phyloP scores from a whole-genome alignment of 306 rosid genomes.

The Pueraria montana region DNA sequence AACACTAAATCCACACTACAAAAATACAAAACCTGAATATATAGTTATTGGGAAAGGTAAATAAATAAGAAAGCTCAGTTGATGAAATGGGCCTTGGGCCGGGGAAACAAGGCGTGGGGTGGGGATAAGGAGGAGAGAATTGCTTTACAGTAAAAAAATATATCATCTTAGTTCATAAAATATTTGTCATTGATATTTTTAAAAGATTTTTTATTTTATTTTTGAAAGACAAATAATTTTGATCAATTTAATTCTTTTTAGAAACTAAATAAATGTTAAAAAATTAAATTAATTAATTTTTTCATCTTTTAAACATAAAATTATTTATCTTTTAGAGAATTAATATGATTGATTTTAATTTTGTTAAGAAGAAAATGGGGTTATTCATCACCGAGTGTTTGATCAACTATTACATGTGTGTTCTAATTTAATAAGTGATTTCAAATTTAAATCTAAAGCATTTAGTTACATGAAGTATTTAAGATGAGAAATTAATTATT shows the following conservation, averaged over 20 bases:
- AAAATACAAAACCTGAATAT: constrained; percentile 21
- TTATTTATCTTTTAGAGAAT: background rate
- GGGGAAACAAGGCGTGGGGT: background rate
- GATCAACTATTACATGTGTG: too few species aligned
- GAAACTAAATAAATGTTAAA: background rate
- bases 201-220: too few species aligned
- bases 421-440: too few species aligned
- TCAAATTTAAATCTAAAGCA: too few species aligned
- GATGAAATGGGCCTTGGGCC: background rate
- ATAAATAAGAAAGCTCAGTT: constrained; percentile 11
- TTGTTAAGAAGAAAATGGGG: background rate
- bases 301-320: background rate
- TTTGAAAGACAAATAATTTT: background rate
- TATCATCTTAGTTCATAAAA: too few species aligned
- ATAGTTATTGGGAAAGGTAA: background rate
- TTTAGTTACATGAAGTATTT: too few species aligned
- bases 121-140: background rate
- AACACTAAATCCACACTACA: constrained; percentile 31
- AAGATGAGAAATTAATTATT: too few species aligned
- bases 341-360: background rate
- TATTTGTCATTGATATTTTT: too few species aligned
- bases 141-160: too few species aligned
- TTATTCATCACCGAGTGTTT: too few species aligned
- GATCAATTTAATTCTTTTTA: background rate
- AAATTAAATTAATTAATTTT: background rate